Percentiles rank a stretch among this genome's conserved stretches.
Evolutionary conservation across 108 stramenopile genomes (phyloP).

Genomic region (Craspedostauros australis): DNA sequence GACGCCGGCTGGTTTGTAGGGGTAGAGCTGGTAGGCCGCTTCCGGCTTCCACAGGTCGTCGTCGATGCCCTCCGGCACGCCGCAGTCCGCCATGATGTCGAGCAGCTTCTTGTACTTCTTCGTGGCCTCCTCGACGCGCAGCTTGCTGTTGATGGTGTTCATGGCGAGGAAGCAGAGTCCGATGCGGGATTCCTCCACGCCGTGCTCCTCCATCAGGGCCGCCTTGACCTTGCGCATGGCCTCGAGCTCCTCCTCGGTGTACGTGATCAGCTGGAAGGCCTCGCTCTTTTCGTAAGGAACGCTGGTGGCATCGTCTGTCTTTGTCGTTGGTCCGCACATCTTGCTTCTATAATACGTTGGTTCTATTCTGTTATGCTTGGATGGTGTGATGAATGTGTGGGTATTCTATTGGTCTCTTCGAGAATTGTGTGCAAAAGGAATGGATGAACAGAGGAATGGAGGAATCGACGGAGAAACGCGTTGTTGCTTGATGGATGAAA

Average conservation of each 20-base stretch:
- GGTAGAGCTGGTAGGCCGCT: neutral
- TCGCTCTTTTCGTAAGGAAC: no score
- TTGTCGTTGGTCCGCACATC: no score
- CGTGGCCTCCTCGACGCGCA: conserved; percentile 21
- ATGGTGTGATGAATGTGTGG: no score
- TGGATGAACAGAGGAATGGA: no score
- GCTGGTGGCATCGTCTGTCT: no score
- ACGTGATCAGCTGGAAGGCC: conserved; percentile 8
- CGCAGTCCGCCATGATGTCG: conserved; percentile 6
- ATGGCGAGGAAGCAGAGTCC: conserved; percentile 10
- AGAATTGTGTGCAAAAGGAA: no score
- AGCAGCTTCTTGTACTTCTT: conserved; percentile 14
- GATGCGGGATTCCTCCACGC: conserved; percentile 3
- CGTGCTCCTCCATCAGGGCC: conserved; percentile 1
- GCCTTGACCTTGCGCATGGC: conserved; percentile 11
- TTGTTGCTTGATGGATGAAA: no score
- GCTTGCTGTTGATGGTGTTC: conserved; percentile 20
- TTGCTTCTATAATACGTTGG: no score
- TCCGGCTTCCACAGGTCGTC: conserved; percentile 1
- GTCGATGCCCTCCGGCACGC: neutral
- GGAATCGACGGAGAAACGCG: no score
- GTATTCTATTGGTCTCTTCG: no score
- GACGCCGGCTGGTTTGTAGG: neutral
- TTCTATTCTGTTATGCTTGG: no score
- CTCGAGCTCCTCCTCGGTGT: conserved; percentile 17